These are phyloP conservation scores for Penicillium sp. DNA, from an alignment of 2,329 filamentous ascomycete genomes.

Conservation along the genomic window DNA sequence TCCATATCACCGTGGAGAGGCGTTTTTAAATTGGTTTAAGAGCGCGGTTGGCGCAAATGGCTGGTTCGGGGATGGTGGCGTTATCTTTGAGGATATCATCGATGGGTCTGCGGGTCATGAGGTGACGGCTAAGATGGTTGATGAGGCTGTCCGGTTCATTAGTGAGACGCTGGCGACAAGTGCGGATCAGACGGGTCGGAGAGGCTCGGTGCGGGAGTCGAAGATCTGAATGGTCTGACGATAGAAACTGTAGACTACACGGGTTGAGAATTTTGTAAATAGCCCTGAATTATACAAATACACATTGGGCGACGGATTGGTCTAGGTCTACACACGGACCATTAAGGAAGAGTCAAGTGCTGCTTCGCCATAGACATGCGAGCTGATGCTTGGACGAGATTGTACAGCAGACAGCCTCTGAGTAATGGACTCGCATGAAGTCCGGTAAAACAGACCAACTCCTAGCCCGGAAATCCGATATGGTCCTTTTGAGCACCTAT, in stretches of 20 bases:
- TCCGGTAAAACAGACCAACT: not conserved
- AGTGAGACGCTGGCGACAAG: conserved; percentile 43
- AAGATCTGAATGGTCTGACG: conserved; percentile 35
- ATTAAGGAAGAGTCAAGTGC: not conserved
- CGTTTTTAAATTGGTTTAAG: conserved; percentile 62
- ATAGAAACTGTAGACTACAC: conserved; percentile 4
- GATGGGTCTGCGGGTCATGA: conserved; percentile 63
- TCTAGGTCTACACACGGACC: not conserved
- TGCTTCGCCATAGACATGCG: not conserved
- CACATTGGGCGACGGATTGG: not conserved
- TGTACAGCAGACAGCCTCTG: not conserved
- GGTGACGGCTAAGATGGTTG: conserved; percentile 60
- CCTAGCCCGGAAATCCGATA: not conserved
- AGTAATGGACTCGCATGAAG: not conserved
- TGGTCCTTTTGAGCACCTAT: not conserved
- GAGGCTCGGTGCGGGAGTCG: conserved; percentile 40
- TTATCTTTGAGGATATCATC: conserved; percentile 61
- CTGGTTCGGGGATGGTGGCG: conserved; percentile 55
- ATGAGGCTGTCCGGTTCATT: conserved; percentile 60
- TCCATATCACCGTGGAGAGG: conserved; percentile 59
- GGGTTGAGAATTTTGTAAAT: not conserved
- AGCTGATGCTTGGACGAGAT: not conserved
- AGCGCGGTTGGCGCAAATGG: conserved; percentile 43
- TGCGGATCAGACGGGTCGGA: conserved; percentile 22
- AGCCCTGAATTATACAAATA: not conserved